Evolutionary conservation across 2,329 filamentous ascomycete genomes (phyloP), one percentile per base, ranked within the genome.

Genomic region (Hypoxylon sp.): DNA sequence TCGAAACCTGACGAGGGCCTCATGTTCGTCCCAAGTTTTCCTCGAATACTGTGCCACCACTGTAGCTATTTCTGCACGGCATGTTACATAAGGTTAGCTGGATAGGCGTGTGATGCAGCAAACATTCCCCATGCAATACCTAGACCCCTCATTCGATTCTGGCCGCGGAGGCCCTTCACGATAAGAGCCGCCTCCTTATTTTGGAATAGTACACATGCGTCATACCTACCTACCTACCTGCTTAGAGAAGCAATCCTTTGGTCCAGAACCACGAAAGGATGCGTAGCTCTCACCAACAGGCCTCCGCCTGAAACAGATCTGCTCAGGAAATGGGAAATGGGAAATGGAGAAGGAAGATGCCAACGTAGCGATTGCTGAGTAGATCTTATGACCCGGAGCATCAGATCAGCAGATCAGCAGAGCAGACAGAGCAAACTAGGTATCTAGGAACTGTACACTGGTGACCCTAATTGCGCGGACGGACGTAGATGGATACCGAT

Each of bases 131-230:
- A 57, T 48, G 59, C 32, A 46, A n/a, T 30, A 39, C 7, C 45
- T 41, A 52, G 43, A 48, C 56, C 64, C 60, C 64, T 57, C 55
- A 2, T 48, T 34, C 9, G 9, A 14, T 11, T 37, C 2, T 30
- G 27, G 27, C 12, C 9, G 30, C 29, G 53, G 43, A 34, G 41
- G 41, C 29, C 32, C 34, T 39, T 58, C 56, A 41, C 29, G 65
- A 67, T 64, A 54, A 61, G 60, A 62, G 56, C 56, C 56, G 63
- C 65, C 65, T 64, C 65, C 65, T 64, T 61, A 11, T 64, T 67
- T 53, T 5, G 61, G 65, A 51, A 51, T 63, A 61, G 61, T 6
- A 56, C 39, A 41, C 16, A 56, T 47, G 48, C 39, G 46, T 51
- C 19, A 43, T 37, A 27, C 46, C n/a, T 51, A 30, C 27, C 23